Evolutionary conservation across 1,139 yeast species (phyloP).

Genomic region (Zygotorulaspora mrakii): DNA sequence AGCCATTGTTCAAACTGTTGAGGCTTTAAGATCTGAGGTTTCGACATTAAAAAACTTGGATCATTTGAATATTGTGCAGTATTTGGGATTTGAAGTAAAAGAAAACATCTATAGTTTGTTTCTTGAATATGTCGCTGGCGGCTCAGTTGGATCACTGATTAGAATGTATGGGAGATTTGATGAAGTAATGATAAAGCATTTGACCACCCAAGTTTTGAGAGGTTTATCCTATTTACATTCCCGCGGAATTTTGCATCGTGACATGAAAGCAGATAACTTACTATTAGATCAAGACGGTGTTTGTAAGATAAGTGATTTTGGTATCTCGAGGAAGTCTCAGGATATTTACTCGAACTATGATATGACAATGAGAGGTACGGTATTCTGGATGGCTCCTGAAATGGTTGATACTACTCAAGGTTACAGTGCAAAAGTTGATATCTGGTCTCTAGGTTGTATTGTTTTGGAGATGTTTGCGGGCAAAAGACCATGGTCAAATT

Average conservation of each 20-base stretch:
- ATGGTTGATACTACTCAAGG: constrained; percentile 89
- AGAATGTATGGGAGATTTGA: constrained; percentile 83
- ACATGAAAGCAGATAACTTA: constrained; percentile 91
- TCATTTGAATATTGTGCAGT: constrained; percentile 91
- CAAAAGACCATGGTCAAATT: constrained; percentile 76
- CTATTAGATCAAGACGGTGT: constrained; percentile 87
- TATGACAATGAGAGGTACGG: constrained; percentile 98
- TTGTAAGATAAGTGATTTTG: constrained; percentile 95
- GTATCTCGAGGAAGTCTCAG: constrained; percentile 83
- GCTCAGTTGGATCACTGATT: constrained; percentile 85
- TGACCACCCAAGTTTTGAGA: constrained; percentile 74
- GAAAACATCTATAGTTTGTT: constrained; percentile 76
- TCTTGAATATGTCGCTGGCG: constrained; percentile 96
- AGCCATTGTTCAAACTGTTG: constrained; percentile 53
- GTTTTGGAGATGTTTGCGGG: constrained; percentile 93
- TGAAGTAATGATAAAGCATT: constrained; percentile 64
- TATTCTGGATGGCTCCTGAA: constrained; percentile 99
- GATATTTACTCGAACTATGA: constrained; percentile 91
- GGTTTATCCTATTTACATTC: constrained; percentile 86
- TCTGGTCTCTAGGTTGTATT: constrained; percentile 94
- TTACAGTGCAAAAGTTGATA: constrained; percentile 92
- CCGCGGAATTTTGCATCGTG: constrained; percentile 88
- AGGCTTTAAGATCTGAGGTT: constrained; percentile 85
- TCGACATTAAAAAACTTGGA: constrained; percentile 92
- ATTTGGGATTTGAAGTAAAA: constrained; percentile 84